A percentile compares a stretch with the other conserved stretches of the same genome.
These are phyloP conservation scores for Spathaspora arborariae DNA, from an alignment of 805 yeast genomes.

Conservation along the genomic window DNA sequence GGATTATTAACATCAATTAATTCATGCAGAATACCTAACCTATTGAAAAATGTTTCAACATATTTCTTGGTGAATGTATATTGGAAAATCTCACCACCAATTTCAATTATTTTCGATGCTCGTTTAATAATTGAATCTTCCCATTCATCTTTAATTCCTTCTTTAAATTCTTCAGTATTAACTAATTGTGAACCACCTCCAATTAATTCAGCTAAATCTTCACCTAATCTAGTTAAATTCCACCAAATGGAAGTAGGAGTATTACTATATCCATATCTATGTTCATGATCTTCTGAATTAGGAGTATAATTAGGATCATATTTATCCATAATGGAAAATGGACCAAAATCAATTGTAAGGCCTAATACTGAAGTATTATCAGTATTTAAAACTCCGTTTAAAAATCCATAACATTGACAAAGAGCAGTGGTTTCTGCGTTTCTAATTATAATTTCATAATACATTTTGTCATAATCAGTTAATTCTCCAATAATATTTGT, in stretches of 20 bases:
- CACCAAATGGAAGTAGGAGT: conserved; percentile 90
- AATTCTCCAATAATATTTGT: conserved; percentile 29
- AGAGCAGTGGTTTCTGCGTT: conserved; percentile 76
- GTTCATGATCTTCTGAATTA: conserved; percentile 75
- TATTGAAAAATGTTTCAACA: conserved; percentile 49
- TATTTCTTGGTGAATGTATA: conserved; percentile 57
- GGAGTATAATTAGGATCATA: conserved; percentile 83
- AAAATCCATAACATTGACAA: conserved; percentile 90
- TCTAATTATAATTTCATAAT: conserved; percentile 62
- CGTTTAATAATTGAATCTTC: conserved; percentile 51
- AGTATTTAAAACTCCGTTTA: conserved; percentile 92
- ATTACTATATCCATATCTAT: conserved; percentile 75
- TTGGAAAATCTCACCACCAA: conserved; percentile 64
- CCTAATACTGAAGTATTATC: conserved; percentile 93
- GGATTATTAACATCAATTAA: conserved; percentile 29
- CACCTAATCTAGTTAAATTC: conserved; percentile 84
- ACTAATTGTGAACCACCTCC: conserved; percentile 64
- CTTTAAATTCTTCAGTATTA: conserved; percentile 38
- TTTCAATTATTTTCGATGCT: conserved; percentile 61
- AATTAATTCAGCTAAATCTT: conserved; percentile 73
- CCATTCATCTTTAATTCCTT: conserved; percentile 43
- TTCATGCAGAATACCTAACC: conserved; percentile 61
- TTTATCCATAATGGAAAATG: conserved; percentile 85
- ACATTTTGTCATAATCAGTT: conserved; percentile 67
- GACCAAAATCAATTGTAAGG: conserved; percentile 88